Percentiles rank a stretch among this genome's conserved stretches.
Conservation (phyloP, 2,329 filamentous ascomycete genomes). For the Pestalotiopsis sp. region DNA sequence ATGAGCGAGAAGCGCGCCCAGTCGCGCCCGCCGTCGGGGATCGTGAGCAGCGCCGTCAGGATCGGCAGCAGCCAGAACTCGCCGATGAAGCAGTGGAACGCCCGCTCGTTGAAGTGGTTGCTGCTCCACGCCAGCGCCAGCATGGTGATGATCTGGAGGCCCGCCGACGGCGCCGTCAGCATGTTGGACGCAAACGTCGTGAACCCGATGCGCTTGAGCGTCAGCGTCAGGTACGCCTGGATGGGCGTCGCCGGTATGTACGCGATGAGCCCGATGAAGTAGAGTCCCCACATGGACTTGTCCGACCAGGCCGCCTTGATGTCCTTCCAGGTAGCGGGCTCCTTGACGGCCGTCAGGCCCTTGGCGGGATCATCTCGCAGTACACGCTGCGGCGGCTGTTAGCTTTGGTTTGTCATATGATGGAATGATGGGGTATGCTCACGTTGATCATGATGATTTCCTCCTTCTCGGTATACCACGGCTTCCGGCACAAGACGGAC, state of each 20-base stretch:
- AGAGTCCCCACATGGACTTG: constrained; percentile 51
- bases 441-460: constrained; percentile 71
- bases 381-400: constrained; percentile 36
- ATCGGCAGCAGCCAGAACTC: constrained; percentile 56
- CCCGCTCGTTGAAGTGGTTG: constrained; percentile 56
- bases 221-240: constrained; percentile 55
- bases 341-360: constrained; percentile 47
- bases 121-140: constrained; percentile 55
- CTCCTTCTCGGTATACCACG: constrained; percentile 69
- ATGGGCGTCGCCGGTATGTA: constrained; percentile 53
- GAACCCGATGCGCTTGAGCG: constrained; percentile 59
- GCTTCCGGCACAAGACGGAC: constrained; percentile 59
- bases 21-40: constrained; percentile 48
- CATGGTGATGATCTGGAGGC: constrained; percentile 59
- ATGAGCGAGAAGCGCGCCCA: constrained; percentile 56
- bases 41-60: constrained; percentile 50
- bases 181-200: constrained; percentile 63
- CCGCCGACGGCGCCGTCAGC: constrained; percentile 61
- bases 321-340: constrained; percentile 44
- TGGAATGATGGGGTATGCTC: not conserved
- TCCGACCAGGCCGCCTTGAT: constrained; percentile 48
- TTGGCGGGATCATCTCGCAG: constrained; percentile 56
- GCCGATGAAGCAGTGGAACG: constrained; percentile 54
- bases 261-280: constrained; percentile 49
- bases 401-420: constrained; percentile 4